Evolutionary conservation across 148 eudicot species (phyloP), one percentile per base, ranked within the genome.

Genomic region (Nepenthes gracilis): DNA sequence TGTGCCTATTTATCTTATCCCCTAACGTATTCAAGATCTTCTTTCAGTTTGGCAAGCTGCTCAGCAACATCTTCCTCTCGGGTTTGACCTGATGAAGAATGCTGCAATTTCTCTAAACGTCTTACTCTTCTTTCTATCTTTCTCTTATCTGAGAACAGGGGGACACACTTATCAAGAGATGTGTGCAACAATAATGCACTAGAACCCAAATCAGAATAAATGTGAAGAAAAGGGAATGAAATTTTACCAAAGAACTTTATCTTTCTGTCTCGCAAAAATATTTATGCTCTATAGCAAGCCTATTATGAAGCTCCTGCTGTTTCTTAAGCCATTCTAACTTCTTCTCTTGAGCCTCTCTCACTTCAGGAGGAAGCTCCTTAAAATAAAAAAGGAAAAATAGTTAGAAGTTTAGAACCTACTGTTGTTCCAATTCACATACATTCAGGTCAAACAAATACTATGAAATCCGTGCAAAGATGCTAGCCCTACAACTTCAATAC

Each of bases 21-120:
- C 86, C 82, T 66, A 65, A 93, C 95, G 77, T 93, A 93, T 78
- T 93, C 99, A 72, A 93, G 86, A 77, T 93, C 99, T 72, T 93
- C 90, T 71, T 93, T 86, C 72, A 88, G 62, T 69, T 71, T 77
- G 58, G 78, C 67, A 55, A 93, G 87, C 75, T 88, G 84, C 35
- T 74, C 86, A 33, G 74, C 61, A 75, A 76, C 67, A 50, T 79
- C 82, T 55, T 78, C 75, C 75, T 93, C 96, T 64, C 82, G 87
- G 35, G 81, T 72, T 61, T 79, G 89, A 52, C 72, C 83, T 53
- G 80, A 67, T 60, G 84, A 77, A 60, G 77, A 43, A 43, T 95
- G 90, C 47, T 84, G 99, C 76, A 76, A 78, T 77, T 88, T 88
- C 77, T 93, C 95, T 78, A 88, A 53, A 54, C 99, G 84, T 66